phyloP scores from a whole-genome alignment of 1,284 basidiomycete genomes.

The Rhodotorula mucilaginosa region DNA sequence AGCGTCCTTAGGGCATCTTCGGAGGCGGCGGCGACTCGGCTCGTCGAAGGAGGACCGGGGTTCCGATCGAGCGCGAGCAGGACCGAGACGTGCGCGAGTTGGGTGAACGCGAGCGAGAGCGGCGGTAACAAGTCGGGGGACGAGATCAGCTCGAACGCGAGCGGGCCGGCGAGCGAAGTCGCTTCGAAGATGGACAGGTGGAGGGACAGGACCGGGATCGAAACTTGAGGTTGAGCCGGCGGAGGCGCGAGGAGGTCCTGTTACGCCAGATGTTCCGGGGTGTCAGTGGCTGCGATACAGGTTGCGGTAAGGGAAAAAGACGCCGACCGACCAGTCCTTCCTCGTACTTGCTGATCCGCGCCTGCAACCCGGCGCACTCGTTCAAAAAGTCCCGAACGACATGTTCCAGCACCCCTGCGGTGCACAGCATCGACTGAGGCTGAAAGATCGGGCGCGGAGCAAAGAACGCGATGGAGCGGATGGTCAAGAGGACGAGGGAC shows the following conservation, averaged over 20 bases:
- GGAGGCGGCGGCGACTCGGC: no score
- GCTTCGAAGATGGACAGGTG: conserved; percentile 22
- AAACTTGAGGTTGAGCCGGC: not conserved
- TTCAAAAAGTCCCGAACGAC: conserved; percentile 5
- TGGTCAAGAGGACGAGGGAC: conserved; percentile 15
- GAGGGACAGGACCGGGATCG: not conserved
- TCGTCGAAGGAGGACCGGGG: not conserved
- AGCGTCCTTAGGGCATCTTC: conserved; percentile 4
- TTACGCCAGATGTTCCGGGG: no score
- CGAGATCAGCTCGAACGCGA: conserved; percentile 15
- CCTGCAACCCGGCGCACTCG: not conserved
- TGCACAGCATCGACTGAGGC: conserved; percentile 34
- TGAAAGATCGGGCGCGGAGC: conserved; percentile 32
- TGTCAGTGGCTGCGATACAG: not conserved
- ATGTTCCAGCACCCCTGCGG: conserved; percentile 14
- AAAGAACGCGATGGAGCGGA: conserved; percentile 21
- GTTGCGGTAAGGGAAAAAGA: not conserved
- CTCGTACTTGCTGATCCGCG: conserved; percentile 16
- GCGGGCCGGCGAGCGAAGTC: conserved; percentile 4
- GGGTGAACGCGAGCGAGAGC: conserved; percentile 6
- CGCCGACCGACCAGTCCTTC: conserved; percentile 9
- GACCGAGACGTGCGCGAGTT: conserved; percentile 6
- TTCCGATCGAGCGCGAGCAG: conserved; percentile 8
- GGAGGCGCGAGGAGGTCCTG: conserved; percentile 26
- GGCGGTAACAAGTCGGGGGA: not conserved